These are phyloP conservation scores for Puccinia polysora DNA, from an alignment of 1,284 basidiomycete species.

Conservation along the genomic window DNA sequence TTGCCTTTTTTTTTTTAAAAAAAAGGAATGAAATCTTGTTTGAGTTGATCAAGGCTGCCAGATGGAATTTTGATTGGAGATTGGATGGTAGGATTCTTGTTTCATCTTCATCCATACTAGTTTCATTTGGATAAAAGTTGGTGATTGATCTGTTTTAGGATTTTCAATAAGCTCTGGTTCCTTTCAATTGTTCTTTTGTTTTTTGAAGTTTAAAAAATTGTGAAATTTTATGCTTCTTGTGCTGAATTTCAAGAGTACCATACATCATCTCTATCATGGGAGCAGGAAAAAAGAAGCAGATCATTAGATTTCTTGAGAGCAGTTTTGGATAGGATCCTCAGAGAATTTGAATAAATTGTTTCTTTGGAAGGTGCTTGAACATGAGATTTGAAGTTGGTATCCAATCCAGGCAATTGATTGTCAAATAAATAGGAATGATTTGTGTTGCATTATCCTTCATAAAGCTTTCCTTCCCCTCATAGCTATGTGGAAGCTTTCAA, in stretches of 20 bases:
- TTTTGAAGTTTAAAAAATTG: constrained; percentile 3
- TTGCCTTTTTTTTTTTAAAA: too few species aligned
- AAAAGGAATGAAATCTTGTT: too few species aligned
- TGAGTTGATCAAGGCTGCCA: neutral
- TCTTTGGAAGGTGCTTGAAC: constrained; percentile 49
- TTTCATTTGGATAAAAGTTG: too few species aligned
- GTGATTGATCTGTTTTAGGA: too few species aligned
- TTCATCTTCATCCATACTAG: too few species aligned
- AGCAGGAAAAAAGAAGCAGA: constrained; percentile 25
- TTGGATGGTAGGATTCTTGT: too few species aligned
- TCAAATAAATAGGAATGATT: constrained; percentile 1
- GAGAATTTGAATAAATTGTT: constrained; percentile 49
- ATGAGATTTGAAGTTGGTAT: neutral
- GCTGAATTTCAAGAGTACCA: constrained; percentile 30
- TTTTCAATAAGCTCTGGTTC: constrained; percentile 28
- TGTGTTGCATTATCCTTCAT: constrained; percentile 16
- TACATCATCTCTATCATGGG: constrained; percentile 40
- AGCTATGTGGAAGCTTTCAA: neutral
- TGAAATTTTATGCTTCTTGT: constrained; percentile 17
- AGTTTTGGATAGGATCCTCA: constrained; percentile 48
- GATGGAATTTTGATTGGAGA: too few species aligned
- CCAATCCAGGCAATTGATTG: constrained; percentile 4
- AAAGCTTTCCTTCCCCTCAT: constrained; percentile 9
- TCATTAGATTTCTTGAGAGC: constrained; percentile 66
- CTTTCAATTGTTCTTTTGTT: constrained; percentile 7